Base-by-base conservation (phyloP, 73 alveolate genomes). In the Blepharisma japonicum region DNA sequence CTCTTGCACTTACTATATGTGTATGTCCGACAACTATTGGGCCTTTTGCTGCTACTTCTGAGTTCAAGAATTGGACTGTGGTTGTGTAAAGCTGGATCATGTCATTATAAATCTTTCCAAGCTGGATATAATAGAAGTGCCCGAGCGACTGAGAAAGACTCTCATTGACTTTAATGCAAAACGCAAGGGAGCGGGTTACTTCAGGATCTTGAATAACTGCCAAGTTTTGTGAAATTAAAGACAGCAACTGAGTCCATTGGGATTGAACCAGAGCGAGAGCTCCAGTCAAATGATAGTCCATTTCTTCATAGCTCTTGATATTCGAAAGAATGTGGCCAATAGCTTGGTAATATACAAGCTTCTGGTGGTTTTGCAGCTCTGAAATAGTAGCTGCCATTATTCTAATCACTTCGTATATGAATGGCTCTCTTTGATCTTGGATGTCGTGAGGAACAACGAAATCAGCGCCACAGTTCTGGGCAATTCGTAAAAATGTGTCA, bases 311-410 rank as follows among this genome's bases (percentile, higher is more conserved):
- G 80, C 89, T 88, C 6, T 77, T 32, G 71, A 92, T 98, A 23
- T 68, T 83, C 55, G 87, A 81, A 21, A 96, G 89, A 95, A 96
- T 94, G 81, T 95, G 94, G 6, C 99, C 98, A 20, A 96, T 67
- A 53, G 97, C 97, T 85, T 96, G 99, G 79, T 95, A 95, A 48
- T 93, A 94, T 89, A 92, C 92, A 11, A 96, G 86, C 83, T 90
- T 90, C 50, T 95, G 97, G 77, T 91, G 95, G 32, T 86, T 86
- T 72, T 91, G 96, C 48, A 96, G 90, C 78, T 95, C 97, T 42
- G 81, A 77, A 6, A 92, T 84, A 45, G 90, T 90, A 8, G 92
- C 98, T 4, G 91, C 89, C 6, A 96, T 85, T 27, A 77, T 89
- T 82, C 99, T 91, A 55, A 96, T 97, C 21, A 96, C 72, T 54